Evolutionary conservation across 768 basidiomycete species (phyloP).

Genomic region (Lyophyllum shimeji): DNA sequence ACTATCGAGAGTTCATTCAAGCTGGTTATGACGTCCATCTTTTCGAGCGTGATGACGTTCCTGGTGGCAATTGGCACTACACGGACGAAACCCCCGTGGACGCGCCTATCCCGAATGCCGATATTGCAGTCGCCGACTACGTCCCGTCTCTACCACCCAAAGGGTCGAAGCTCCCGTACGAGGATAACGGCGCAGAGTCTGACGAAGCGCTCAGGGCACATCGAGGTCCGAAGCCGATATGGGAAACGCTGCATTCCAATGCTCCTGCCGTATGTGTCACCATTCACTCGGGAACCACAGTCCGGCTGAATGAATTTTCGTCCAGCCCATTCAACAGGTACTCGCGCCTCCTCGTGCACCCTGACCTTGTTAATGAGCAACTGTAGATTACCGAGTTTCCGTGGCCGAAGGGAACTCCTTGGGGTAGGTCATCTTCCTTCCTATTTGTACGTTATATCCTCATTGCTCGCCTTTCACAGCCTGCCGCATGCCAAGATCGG

Average conservation of each 20-base stretch:
- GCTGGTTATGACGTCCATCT: constrained; percentile 36
- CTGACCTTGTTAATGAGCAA: background rate
- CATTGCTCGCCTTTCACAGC: constrained; percentile 14
- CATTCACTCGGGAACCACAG: background rate
- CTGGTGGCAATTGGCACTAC: constrained; percentile 45
- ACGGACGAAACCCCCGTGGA: constrained; percentile 35
- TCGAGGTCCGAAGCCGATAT: constrained; percentile 37
- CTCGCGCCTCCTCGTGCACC: background rate
- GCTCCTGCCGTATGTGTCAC: constrained; percentile 28
- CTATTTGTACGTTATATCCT: background rate
- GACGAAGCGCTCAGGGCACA: constrained; percentile 27
- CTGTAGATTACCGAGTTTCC: constrained; percentile 26
- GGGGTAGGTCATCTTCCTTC: constrained; percentile 23
- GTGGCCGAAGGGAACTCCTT: constrained; percentile 31
- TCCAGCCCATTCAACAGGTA: constrained; percentile 27
- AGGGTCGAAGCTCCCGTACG: constrained; percentile 27
- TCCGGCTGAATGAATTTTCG: background rate
- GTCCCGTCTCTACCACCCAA: constrained; percentile 34
- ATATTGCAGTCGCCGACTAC: constrained; percentile 32
- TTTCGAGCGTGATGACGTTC: constrained; percentile 37
- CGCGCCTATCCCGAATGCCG: constrained; percentile 35
- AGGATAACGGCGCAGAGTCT: constrained; percentile 20
- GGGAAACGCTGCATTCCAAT: constrained; percentile 33
- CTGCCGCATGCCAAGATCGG: constrained; percentile 32
- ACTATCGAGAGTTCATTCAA: constrained; percentile 33